phyloP scores from a whole-genome alignment of 2,329 filamentous ascomycete species.

The Fusarium hostae region DNA sequence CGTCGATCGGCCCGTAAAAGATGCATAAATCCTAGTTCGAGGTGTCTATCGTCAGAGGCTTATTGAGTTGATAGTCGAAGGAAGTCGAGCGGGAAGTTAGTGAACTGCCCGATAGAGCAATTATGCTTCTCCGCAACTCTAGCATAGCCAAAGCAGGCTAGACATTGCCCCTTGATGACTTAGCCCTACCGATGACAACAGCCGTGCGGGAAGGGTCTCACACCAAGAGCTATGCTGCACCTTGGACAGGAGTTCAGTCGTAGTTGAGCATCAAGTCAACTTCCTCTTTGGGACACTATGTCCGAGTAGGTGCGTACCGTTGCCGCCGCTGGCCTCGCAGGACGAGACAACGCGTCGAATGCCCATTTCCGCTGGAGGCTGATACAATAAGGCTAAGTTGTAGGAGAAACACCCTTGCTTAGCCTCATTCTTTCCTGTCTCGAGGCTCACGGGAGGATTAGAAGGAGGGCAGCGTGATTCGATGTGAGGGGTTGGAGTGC shows the following conservation, averaged over 20 bases:
- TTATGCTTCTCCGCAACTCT: conserved; percentile 13
- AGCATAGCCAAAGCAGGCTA: conserved; percentile 1
- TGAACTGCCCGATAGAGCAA: conserved; percentile 12
- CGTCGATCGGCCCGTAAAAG: conserved; percentile 18
- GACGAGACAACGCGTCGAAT: not conserved
- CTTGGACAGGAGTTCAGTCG: not conserved
- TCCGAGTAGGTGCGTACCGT: conserved; percentile 32
- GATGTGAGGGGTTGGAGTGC: conserved; percentile 9
- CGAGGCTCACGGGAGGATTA: not conserved
- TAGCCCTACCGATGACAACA: conserved; percentile 20
- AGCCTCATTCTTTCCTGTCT: not conserved
- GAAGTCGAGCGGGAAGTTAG: not conserved
- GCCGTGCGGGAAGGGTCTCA: conserved; percentile 9
- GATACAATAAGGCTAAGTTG: not conserved
- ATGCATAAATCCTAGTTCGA: conserved; percentile 30
- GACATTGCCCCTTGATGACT: conserved; percentile 7
- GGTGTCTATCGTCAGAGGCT: not conserved
- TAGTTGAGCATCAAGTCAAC: conserved; percentile 22
- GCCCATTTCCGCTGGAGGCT: not conserved
- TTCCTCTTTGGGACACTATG: conserved; percentile 36
- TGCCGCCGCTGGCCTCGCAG: conserved; percentile 5
- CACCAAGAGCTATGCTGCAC: not conserved
- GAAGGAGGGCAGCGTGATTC: conserved; percentile 25
- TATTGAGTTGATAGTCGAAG: not conserved
- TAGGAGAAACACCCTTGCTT: not conserved